Evolutionary conservation across 305 asterid genomes (phyloP), one percentile per base, ranked within the genome.

Genomic region (Galium porrigens): DNA sequence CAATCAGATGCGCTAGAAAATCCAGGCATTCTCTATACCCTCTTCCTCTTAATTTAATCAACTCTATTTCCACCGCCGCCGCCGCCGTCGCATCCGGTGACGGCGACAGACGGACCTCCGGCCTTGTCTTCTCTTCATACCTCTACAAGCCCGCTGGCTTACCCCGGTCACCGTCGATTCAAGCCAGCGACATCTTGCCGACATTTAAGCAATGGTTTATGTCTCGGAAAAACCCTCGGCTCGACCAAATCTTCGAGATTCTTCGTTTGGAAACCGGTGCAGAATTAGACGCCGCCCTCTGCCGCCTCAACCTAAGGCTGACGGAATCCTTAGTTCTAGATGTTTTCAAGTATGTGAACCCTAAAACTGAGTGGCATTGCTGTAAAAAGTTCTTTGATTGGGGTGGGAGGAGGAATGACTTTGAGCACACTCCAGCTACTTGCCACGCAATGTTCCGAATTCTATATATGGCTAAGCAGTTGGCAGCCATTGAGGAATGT

Each of bases 371-470:
- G 56, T 81, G 82, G 8, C 83, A 85, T 34, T 77, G 87, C 15
- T 86, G 95, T 74, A 73, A 89, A 70, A 89, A 81, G 63, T 87
- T 91, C 81, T 88, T 89, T 75, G 96, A 86, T 74, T 91, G 98
- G 98, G 89, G 83, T 22, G 96, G 95, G 5, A 74, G 86, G 9
- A 94, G 85, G 66, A 78, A 53, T 0, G 86, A 90, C 27, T 91
- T 86, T 76, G 65, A 72, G 78, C 96, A 89, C 72, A 86, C 95
- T 1, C 73, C 75, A 29, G 73, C 77, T 27, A 85, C 96, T 1
- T 91, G 85, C 77, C 54, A 71, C 70, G 85, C 95, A n/a, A 83
- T 91, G 53, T 89, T 91, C 58, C 74, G 76, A 67, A 79, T 91
- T 51, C 64, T 91, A 12, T 70, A 82, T 1, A 86, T 74, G 68